Percentiles rank a stretch among this genome's conserved stretches.
phyloP scores from a whole-genome alignment of 2,329 filamentous ascomycete genomes.

The Pseudogymnoascus sp. region DNA sequence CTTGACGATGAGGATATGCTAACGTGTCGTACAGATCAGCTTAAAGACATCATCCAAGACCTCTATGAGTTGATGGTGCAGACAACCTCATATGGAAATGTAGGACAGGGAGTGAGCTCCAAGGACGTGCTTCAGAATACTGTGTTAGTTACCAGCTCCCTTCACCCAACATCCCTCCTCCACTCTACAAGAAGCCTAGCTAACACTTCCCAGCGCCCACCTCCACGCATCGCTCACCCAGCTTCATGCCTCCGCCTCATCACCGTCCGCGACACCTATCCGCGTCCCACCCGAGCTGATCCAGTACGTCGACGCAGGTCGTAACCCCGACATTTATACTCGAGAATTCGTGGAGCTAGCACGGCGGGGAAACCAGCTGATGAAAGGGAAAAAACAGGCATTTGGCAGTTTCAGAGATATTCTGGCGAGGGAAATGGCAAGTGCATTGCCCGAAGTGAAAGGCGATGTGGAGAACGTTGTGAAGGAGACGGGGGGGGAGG shows the following conservation, averaged over 20 bases:
- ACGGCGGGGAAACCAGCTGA: constrained; percentile 55
- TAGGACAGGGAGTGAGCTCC: constrained; percentile 35
- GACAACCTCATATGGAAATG: constrained; percentile 50
- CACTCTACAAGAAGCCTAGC: background rate
- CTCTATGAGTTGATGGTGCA: constrained; percentile 58
- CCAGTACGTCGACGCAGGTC: constrained; percentile 61
- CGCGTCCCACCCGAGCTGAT: constrained; percentile 54
- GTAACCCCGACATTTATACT: constrained; percentile 68
- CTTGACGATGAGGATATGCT: background rate
- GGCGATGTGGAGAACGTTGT: constrained; percentile 24
- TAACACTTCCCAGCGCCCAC: constrained; percentile 28
- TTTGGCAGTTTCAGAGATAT: constrained; percentile 55
- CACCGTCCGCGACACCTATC: constrained; percentile 32
- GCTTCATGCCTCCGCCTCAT: constrained; percentile 35
- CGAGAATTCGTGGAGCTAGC: constrained; percentile 65
- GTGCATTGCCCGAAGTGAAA: constrained; percentile 24
- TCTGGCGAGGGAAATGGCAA: constrained; percentile 37
- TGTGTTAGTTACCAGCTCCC: constrained; percentile 32
- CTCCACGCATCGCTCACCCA: constrained; percentile 34
- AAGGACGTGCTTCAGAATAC: constrained; percentile 48
- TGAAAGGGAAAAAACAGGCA: constrained; percentile 55
- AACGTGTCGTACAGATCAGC: constrained; percentile 37
- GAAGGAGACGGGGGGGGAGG: constrained; percentile 20
- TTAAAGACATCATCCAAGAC: constrained; percentile 55
- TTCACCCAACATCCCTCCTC: constrained; percentile 4